phyloP scores from a whole-genome alignment of 208 protist genomes.

The Trypanosomatidae sp. region DNA sequence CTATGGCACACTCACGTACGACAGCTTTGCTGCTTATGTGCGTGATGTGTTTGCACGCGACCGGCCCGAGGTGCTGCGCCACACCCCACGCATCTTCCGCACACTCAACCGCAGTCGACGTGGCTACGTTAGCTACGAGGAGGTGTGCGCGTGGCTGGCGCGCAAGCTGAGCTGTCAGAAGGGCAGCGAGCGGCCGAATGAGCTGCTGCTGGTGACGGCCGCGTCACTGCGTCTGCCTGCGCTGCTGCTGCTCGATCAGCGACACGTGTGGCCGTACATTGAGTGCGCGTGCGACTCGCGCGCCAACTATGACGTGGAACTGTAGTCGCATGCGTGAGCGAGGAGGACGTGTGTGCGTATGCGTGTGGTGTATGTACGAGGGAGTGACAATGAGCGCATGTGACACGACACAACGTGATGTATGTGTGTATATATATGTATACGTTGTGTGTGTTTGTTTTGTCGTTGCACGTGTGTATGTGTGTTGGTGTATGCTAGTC shows the following conservation, averaged over 20 bases:
- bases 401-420: too few relatives aligned
- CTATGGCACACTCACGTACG: slow-evolving; percentile 46
- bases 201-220: slow-evolving; percentile 44
- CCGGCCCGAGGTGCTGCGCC: slow-evolving; percentile 41
- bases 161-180: slow-evolving; percentile 69
- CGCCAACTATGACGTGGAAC: slow-evolving; percentile 46
- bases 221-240: slow-evolving; percentile 71
- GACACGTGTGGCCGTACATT: slow-evolving; percentile 31
- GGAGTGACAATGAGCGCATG: too few relatives aligned
- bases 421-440: too few relatives aligned
- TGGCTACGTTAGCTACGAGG: slow-evolving; percentile 71
- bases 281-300: slow-evolving; percentile 36
- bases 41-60: slow-evolving; percentile 52
- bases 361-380: too few relatives aligned
- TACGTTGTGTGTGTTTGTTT: too few relatives aligned
- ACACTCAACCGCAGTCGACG: slow-evolving; percentile 57
- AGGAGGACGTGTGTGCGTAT: too few relatives aligned
- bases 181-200: slow-evolving; percentile 50
- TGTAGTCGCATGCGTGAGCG: too few relatives aligned
- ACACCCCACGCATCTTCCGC: slow-evolving; percentile 70
- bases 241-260: slow-evolving; percentile 34
- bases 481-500: too few relatives aligned
- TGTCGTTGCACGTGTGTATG: too few relatives aligned
- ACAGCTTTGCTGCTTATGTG: slow-evolving; percentile 43
- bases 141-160: slow-evolving; percentile 76